phyloP scores from a whole-genome alignment of 306 rosid species.

The Dalbergia cultrata region DNA sequence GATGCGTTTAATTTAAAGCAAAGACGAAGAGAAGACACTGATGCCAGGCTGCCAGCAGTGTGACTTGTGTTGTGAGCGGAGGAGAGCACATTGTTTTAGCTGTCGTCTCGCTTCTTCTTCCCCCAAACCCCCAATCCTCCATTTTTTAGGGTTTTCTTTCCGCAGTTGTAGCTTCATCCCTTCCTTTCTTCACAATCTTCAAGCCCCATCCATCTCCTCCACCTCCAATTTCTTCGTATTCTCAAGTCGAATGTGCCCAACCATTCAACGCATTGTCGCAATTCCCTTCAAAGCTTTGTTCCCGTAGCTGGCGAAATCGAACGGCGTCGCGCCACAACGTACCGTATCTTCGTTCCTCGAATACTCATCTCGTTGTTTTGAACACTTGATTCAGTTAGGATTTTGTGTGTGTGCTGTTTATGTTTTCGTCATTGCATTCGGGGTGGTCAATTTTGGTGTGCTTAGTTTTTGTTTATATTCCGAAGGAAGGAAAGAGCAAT shows the following conservation, averaged over 20 bases:
- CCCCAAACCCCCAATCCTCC: not conserved
- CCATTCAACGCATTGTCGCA: not conserved
- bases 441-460: slow-evolving; percentile 1
- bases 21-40: not conserved
- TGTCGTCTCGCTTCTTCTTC: not conserved
- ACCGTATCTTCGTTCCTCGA: not conserved
- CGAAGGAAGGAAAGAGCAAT: not conserved
- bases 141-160: slow-evolving; percentile 8
- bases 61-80: not conserved
- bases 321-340: not conserved
- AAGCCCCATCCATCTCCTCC: not conserved
- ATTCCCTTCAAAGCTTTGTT: not conserved
- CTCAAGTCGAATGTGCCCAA: not conserved
- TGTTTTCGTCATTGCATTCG: slow-evolving; percentile 18
- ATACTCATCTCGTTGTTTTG: not conserved
- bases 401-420: not conserved
- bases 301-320: not conserved
- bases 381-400: not conserved
- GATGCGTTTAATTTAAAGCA: not conserved
- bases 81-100: not conserved
- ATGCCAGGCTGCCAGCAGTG: slow-evolving; percentile 12
- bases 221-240: not conserved
- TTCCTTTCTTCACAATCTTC: not conserved
- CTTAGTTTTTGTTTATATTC: not conserved
- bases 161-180: not conserved